Conservation (phyloP, 2,329 filamentous ascomycete species). For the Neofusicoccum parvum region DNA sequence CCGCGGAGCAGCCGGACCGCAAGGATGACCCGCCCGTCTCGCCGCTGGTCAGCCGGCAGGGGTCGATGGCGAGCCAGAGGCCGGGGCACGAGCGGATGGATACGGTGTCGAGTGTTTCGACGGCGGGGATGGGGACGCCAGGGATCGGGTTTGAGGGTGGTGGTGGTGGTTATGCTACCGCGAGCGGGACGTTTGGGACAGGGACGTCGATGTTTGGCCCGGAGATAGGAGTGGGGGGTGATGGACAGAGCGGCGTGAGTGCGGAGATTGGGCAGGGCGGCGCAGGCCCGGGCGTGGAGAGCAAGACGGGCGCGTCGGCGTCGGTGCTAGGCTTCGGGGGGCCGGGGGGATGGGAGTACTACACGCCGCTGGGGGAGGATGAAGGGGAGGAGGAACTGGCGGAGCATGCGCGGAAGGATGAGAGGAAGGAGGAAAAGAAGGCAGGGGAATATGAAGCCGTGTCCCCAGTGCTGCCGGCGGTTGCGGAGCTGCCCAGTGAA, state of each 20-base stretch:
- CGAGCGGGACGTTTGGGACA: too few species aligned
- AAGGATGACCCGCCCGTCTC: constrained; percentile 7
- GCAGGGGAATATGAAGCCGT: constrained; percentile 25
- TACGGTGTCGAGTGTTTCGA: constrained; percentile 1
- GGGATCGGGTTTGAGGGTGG: too few species aligned
- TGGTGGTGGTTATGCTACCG: too few species aligned
- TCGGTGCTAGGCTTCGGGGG: constrained; percentile 36
- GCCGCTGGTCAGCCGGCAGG: not conserved
- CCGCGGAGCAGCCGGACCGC: too few species aligned
- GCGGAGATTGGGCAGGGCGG: not conserved
- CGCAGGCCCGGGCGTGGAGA: not conserved
- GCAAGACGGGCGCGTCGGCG: constrained; percentile 4
- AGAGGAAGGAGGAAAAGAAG: constrained; percentile 30
- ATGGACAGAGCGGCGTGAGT: too few species aligned
- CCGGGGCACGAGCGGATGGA: not conserved
- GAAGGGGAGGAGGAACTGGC: constrained; percentile 24
- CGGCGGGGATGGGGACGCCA: not conserved
- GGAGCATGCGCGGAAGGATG: constrained; percentile 39
- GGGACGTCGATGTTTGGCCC: not conserved
- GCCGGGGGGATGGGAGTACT: constrained; percentile 42
- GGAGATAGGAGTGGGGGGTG: too few species aligned
- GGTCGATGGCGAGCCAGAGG: not conserved
- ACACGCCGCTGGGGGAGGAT: constrained; percentile 18
- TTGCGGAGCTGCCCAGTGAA: constrained; percentile 4
- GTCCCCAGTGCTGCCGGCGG: constrained; percentile 27